Evolutionary conservation across 495 filamentous ascomycete genomes (phyloP).

Genomic region (Aspergillus nanangensis): DNA sequence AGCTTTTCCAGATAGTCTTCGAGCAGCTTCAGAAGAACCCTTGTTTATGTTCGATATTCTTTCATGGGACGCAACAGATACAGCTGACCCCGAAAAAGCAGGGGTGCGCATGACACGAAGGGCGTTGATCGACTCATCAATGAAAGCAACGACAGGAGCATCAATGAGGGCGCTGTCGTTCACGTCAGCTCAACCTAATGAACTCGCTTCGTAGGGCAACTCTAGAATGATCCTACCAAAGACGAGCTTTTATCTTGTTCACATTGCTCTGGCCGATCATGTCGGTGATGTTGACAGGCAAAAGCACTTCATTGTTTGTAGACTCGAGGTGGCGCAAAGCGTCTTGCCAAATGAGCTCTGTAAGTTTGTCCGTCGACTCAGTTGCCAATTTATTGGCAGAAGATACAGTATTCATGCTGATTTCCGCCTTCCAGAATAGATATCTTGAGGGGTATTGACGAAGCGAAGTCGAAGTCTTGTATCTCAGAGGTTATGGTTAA

Average conservation of each 20-base stretch:
- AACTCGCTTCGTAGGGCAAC: background rate
- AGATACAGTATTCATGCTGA: constrained; percentile 16
- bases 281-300: constrained; percentile 20
- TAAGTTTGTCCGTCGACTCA: constrained; percentile 14
- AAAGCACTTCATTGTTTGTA: constrained; percentile 24
- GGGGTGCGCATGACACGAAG: constrained; percentile 25
- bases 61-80: constrained; percentile 20
- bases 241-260: constrained; percentile 20
- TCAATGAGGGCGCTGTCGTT: constrained; percentile 17
- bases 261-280: constrained; percentile 22
- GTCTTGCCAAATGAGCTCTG: constrained; percentile 24
- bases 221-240: constrained; percentile 12
- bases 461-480: background rate
- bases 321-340: constrained; percentile 20
- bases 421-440: background rate
- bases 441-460: background rate
- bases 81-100: constrained; percentile 13
- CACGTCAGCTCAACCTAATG: constrained; percentile 5
- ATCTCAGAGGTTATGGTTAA: background rate
- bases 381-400: constrained; percentile 9
- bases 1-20: constrained; percentile 2
- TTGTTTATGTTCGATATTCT: background rate
- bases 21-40: background rate
- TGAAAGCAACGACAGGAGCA: constrained; percentile 22
- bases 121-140: constrained; percentile 22